Percentiles rank a stretch among this genome's conserved stretches.
Evolutionary conservation across 306 rosid genomes (phyloP).

Genomic region (Prunus mira): DNA sequence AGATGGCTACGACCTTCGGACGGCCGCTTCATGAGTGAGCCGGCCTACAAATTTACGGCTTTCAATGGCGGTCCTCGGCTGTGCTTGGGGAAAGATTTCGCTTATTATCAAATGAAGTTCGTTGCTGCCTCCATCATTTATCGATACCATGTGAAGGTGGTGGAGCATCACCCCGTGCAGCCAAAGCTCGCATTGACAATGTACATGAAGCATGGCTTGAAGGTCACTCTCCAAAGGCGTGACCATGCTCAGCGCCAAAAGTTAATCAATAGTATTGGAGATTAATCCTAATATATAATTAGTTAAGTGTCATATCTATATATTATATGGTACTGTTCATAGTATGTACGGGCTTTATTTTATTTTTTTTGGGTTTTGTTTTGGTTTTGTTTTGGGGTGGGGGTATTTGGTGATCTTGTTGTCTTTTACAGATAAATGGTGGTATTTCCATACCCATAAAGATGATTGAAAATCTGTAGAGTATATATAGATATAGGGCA

Average conservation of each 20-base stretch:
- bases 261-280: not conserved
- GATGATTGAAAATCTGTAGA: not conserved
- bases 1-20: slow-evolving; percentile 62
- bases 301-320: not conserved
- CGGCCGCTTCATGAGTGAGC: slow-evolving; percentile 67
- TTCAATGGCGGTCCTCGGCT: slow-evolving; percentile 95
- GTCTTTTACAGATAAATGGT: not conserved
- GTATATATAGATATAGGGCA: not conserved
- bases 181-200: slow-evolving; percentile 86
- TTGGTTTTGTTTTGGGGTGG: not conserved
- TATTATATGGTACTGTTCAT: not conserved
- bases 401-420: not conserved
- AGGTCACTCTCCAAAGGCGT: slow-evolving; percentile 45
- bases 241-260: slow-evolving; percentile 32
- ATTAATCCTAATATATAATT: not conserved
- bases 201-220: slow-evolving; percentile 82
- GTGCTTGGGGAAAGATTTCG: slow-evolving; percentile 89
- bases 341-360: not conserved
- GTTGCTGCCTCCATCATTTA: slow-evolving; percentile 70
- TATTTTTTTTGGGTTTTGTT: not conserved
- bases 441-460: not conserved
- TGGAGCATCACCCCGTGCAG: slow-evolving; percentile 46
- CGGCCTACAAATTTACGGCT: slow-evolving; percentile 83
- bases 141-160: slow-evolving; percentile 60
- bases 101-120: slow-evolving; percentile 87